Percentiles rank a stretch among this genome's conserved stretches.
These are phyloP conservation scores for Chloranthus sessilifolius DNA, from an alignment of 164 flowering plant genomes.

Conservation along the genomic window DNA sequence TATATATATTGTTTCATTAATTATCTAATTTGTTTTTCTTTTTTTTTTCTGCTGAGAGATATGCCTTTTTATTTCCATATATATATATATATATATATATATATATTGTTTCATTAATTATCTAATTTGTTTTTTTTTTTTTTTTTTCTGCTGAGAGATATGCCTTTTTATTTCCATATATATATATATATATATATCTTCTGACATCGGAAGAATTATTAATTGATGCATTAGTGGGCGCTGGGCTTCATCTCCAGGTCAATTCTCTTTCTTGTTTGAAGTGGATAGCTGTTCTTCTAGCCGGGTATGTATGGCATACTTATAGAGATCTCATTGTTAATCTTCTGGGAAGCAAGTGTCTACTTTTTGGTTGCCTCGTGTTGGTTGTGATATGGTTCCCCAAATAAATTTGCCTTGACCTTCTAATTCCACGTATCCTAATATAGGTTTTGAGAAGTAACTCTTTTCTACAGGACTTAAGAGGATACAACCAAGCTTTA, in stretches of 20 bases:
- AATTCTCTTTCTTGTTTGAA: constrained; percentile 61
- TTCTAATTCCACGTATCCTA: too few relatives aligned
- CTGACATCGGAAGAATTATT: constrained; percentile 93
- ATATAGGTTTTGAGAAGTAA: too few relatives aligned
- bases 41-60: constrained; percentile 9
- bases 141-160: constrained; percentile 9
- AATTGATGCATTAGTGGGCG: constrained; percentile 98
- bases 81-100: too few relatives aligned
- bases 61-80: constrained; percentile 40
- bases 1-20: too few relatives aligned
- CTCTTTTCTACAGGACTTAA: constrained; percentile 55
- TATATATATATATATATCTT: too few relatives aligned
- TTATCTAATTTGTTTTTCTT: constrained; percentile 5
- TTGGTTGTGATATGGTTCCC: too few relatives aligned
- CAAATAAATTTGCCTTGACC: too few relatives aligned
- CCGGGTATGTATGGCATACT: constrained; percentile 53
- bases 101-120: background rate
- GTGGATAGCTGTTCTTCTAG: constrained; percentile 80
- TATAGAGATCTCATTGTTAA: background rate
- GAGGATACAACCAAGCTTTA: constrained; percentile 41
- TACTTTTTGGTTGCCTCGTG: too few relatives aligned
- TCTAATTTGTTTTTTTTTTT: constrained; percentile 6
- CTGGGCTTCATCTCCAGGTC: constrained; percentile 74
- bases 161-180: constrained; percentile 40
- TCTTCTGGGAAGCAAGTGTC: background rate